phyloP scores from a whole-genome alignment of 192 early-diverging fungal genomes.

The Mortierella antarctica region DNA sequence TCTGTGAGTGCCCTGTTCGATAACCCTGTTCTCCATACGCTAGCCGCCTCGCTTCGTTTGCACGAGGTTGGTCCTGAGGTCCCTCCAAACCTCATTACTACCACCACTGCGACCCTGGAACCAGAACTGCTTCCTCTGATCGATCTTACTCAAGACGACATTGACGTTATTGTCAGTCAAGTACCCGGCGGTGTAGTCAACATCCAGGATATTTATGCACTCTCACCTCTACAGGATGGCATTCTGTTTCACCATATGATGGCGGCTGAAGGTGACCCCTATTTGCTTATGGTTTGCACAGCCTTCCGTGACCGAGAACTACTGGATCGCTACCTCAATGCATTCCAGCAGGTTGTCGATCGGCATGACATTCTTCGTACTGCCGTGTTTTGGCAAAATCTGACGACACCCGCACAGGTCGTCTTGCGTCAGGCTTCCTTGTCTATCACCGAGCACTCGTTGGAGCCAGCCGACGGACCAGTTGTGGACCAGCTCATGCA shows the following conservation, averaged over 20 bases:
- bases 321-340: not conserved
- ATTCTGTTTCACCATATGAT: not conserved
- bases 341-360: not conserved
- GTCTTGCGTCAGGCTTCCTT: no score
- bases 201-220: no score
- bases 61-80: not conserved
- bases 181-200: no score
- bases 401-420: no score
- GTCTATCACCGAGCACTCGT: no score
- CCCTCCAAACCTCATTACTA: not conserved
- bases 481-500: no score
- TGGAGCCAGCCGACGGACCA: no score
- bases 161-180: no score
- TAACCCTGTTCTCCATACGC: not conserved
- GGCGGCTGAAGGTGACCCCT: not conserved
- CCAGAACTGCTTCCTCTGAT: no score
- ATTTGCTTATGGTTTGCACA: not conserved
- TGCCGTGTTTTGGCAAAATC: not conserved
- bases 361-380: not conserved
- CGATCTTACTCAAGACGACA: no score
- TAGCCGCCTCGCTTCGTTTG: not conserved
- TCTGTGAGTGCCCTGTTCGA: not conserved
- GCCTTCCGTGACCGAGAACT: not conserved
- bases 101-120: no score
- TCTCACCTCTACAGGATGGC: not conserved